Base-by-base conservation (phyloP, 2,329 filamentous ascomycete species). In the Zymoseptoria passerinii region DNA sequence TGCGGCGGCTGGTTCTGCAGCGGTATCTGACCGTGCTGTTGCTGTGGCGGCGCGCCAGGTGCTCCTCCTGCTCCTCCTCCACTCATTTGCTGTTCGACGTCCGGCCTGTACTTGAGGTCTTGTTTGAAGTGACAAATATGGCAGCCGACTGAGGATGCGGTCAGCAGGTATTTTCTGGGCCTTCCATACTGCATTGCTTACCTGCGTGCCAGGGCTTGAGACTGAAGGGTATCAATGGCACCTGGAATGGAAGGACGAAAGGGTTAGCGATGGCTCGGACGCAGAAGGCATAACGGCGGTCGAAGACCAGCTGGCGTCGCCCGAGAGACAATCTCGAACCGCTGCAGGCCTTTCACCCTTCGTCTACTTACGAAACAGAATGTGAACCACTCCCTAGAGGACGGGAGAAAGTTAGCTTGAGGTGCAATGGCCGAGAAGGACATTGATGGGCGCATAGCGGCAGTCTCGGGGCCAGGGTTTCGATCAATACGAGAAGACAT, bases 91-190 rank as follows among this genome's bases (percentile, higher is more conserved):
- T 70, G 66, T 57, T 73, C 67, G 9, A 73, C 72, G 57, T 74
- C 72, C 8, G 72, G 72, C 50, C 72, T 66, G 53, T 70, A 77
- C 68, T 76, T 76, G 64, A 79, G 72, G 62, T 80, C 77, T 71
- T 92, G 87, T 63, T 83, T 81, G 71, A 90, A 91, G 71, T 86
- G 84, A 80, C 88, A 92, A 71, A 91, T 84, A 68, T 84, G 80
- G 76, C 88, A 92, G 59, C 80, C 77, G 57, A 92, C 80, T 67
- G 23, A 23, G 23, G 23, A 23, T 3, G 23, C 23, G 23, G 23
- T 23, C 23, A 23, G 23, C 23, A 23, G 23, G 23, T 4, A 23
- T 23, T 23, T 23, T 23, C 23, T 23, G 23, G 4, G 23, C 23
- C 23, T 2, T 23, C 23, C 23, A 23, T 23, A 23, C 23, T 23